Base-by-base conservation (phyloP, 371 early-diverging fungal species). In the Mucor piriformis region DNA sequence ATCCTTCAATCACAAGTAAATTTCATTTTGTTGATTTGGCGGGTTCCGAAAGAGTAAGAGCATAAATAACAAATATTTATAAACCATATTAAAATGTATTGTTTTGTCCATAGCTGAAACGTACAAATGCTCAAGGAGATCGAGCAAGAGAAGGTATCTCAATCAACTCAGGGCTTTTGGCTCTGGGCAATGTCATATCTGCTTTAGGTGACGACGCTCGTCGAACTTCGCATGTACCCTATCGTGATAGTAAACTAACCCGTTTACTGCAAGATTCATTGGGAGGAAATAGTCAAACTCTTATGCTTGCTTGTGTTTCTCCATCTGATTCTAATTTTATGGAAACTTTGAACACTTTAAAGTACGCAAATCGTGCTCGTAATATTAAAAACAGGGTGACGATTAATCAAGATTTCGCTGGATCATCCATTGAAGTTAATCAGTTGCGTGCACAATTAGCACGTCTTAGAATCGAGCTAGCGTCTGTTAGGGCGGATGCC, bases 171-270 rank as follows among this genome's bases (percentile, higher is more conserved):
- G 99, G 99, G 5, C 87, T 99, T 3, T 74, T 98, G 34, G 95
- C 97, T 1, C 85, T 99, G 3, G 99, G 99, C 49, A 99, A 99
- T 72, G 99, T 99, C 15, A 99, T 99, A 42, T 92, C 91, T 23
- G 99, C 99, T 4, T 85, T 99, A 6, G 93, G 92, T 37, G 97
- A 97, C 66, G 88, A 93, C 64, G 63, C 87, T 12, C 73, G 91
- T 37, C 82, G 72, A 32, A 72, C 81, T 0, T 71, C 83, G 0
- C 90, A 91, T 66, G 86, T 99, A 15, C 99, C 99, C 20, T 99
- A 94, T 66, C 90, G 99, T 72, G 98, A 99, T 73, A 91, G 92
- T 18, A 99, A 99, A 77, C 84, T 99, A n/a, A 99, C 99, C 0
- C 88, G 87, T 43, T 81, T 99, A 44, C 88, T 99, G 44, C 95